Evolutionary conservation across 2,329 filamentous ascomycete genomes (phyloP), one percentile per base, ranked within the genome.

Genomic region (Coniochaeta ligniaria): DNA sequence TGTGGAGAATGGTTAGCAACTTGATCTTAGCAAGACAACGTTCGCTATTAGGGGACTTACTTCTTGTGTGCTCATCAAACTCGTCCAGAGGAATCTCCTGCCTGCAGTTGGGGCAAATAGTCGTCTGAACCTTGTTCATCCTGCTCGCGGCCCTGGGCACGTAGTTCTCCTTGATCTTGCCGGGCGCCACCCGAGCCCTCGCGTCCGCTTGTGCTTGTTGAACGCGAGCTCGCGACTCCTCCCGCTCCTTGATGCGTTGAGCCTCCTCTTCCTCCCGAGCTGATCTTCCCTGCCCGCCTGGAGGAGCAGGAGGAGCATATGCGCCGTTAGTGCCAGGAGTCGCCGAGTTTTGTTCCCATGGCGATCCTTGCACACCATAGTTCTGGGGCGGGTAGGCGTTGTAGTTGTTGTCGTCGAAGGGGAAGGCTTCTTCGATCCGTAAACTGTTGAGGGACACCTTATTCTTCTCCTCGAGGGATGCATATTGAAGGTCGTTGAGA

Each of bases 391-490:
- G 71, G 60, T 81, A 78, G 43, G 79, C 78, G 64, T 83, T 82
- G 64, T 80, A 83, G 57, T 74, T 83, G 71, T 80, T 87, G 62
- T 87, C 85, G 52, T 91, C 90, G 58, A 87, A 89, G 3, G 95
- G 95, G 83, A 96, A 91, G 6, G 94, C 92, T 79, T 99, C 95
- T 74, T 99, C 95, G 64, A 99, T 92, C 61, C 94, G 89, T 67
- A 93, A 80, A 61, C 91, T 85, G 68, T 86, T 87, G 64, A 97
- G 88, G 41, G 92, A 96, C 70, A 95, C 89, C 74, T 89, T 90
- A 60, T 94, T 96, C 75, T 96, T 95, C 74, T 98, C 92, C 71
- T 99, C 95, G 20, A 99, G 83, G 9, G 93, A 97, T 33, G 93
- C 92, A 63, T 93, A 96, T 73, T 98, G 93, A 20, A 99, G 81